Evolutionary conservation across 139 green algal genomes (phyloP).

Genomic region (Picochlorum sp.): DNA sequence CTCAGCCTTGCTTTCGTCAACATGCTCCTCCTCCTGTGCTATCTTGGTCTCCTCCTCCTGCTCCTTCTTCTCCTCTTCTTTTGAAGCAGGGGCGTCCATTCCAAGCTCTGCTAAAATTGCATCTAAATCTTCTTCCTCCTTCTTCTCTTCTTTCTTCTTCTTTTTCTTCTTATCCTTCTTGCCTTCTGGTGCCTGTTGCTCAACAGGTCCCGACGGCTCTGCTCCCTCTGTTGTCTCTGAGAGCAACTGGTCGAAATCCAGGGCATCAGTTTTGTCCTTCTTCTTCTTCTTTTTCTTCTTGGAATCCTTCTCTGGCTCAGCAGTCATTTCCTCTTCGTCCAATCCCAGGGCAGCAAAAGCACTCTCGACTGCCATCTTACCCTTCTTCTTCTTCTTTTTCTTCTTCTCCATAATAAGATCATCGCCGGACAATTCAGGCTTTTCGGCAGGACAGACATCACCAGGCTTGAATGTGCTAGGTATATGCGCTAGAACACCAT

Average conservation of each 20-base stretch:
- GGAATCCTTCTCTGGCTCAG: conserved; percentile 27
- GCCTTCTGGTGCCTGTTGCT: not conserved
- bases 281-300: conserved; percentile 38
- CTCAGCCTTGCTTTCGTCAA: conserved; percentile 14
- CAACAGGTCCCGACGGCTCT: conserved; percentile 1
- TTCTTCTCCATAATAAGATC: conserved; percentile 38
- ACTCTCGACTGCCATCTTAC: conserved; percentile 16
- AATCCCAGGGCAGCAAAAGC: conserved; percentile 53
- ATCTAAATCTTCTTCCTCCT: conserved; percentile 65
- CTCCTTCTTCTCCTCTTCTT: conserved; percentile 13
- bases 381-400: conserved; percentile 41
- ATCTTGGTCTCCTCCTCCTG: conserved; percentile 15
- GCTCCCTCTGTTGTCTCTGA: conserved; percentile 30
- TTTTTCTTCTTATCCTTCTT: conserved; percentile 40
- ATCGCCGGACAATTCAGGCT: conserved; percentile 16
- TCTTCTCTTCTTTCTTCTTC: conserved; percentile 47
- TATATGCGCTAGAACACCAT: conserved; percentile 53
- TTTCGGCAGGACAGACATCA: conserved; percentile 28
- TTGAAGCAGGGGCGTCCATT: conserved; percentile 6
- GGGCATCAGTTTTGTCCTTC: conserved; percentile 51
- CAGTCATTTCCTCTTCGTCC: conserved; percentile 8
- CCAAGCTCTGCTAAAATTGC: conserved; percentile 55
- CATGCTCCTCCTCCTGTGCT: conserved; percentile 14
- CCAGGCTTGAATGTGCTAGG: conserved; percentile 40
- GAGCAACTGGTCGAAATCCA: conserved; percentile 53